Percentiles rank a stretch among this genome's conserved stretches.
phyloP scores from a whole-genome alignment of 768 basidiomycete species.

The Gymnopilus junonius region DNA sequence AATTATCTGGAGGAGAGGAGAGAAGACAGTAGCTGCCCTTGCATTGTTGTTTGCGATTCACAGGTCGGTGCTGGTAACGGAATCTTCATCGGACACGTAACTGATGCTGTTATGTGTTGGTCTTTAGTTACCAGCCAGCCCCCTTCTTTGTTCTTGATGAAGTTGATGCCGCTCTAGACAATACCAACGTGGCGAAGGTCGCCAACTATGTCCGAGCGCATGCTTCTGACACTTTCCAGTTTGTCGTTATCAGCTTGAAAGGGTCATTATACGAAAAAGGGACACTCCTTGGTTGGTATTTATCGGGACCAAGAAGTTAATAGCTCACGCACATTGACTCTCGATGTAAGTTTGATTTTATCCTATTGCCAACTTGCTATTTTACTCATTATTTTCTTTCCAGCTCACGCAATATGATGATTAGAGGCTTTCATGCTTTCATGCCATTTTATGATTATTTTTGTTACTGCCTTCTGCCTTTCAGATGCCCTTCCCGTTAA shows the following conservation, averaged over 20 bases:
- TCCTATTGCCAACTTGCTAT: background rate
- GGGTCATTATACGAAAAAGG: slow-evolving; percentile 89
- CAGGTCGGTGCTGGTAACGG: slow-evolving; percentile 52
- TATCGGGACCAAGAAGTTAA: slow-evolving; percentile 95
- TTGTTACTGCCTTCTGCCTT: background rate
- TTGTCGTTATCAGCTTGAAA: slow-evolving; percentile 97
- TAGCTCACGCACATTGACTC: slow-evolving; percentile 87
- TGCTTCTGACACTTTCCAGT: slow-evolving; percentile 87
- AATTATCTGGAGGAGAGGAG: slow-evolving; percentile 98
- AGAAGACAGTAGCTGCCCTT: slow-evolving; percentile 98
- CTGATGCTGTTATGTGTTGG: background rate
- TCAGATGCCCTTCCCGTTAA: background rate
- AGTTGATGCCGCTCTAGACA: slow-evolving; percentile 96
- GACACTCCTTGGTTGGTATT: slow-evolving; percentile 90
- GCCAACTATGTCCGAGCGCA: slow-evolving; percentile 91
- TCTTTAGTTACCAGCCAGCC: slow-evolving; percentile 85
- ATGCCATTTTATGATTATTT: background rate
- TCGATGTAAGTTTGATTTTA: slow-evolving; percentile 67
- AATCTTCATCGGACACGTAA: background rate
- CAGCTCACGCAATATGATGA: background rate
- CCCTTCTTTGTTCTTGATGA: slow-evolving; percentile 99
- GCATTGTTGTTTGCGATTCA: slow-evolving; percentile 97
- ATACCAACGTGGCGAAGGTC: slow-evolving; percentile 97
- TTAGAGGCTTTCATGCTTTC: background rate
- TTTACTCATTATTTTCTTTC: background rate